phyloP scores from a whole-genome alignment of 345 rosid species.

The Rhodamnia argentea region DNA sequence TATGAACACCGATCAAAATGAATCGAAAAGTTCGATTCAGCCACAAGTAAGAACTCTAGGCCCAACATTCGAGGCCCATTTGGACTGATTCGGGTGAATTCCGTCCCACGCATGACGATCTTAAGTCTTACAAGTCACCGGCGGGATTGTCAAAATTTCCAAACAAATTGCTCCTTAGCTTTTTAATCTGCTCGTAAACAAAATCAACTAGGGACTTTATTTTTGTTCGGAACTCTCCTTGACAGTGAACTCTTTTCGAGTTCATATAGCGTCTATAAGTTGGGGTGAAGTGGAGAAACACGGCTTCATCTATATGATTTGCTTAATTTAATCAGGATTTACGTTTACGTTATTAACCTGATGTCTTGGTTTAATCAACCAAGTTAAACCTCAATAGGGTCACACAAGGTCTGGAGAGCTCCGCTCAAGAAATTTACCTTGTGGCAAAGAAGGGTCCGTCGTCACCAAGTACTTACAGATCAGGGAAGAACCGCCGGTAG shows the following conservation, averaged over 20 bases:
- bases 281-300: not conserved
- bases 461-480: not conserved
- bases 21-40: not conserved
- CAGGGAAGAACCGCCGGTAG: not conserved
- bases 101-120: not conserved
- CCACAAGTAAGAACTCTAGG: not conserved
- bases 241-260: too few relatives aligned
- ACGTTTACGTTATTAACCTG: not conserved
- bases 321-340: not conserved
- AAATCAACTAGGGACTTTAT: not conserved
- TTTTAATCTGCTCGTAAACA: not conserved
- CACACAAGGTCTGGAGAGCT: not conserved
- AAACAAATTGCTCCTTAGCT: not conserved
- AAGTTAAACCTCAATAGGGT: not conserved
- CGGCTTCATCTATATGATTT: not conserved
- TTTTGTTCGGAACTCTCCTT: not conserved
- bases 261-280: not conserved
- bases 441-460: not conserved
- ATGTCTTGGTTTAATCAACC: not conserved
- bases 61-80: not conserved
- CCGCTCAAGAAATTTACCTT: too few relatives aligned
- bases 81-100: not conserved
- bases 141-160: not conserved
- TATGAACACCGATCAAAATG: not conserved
- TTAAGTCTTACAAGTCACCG: not conserved